Evolutionary conservation across 345 rosid species (phyloP), one percentile per base, ranked within the genome.

Genomic region (Geranium rotundifolium): DNA sequence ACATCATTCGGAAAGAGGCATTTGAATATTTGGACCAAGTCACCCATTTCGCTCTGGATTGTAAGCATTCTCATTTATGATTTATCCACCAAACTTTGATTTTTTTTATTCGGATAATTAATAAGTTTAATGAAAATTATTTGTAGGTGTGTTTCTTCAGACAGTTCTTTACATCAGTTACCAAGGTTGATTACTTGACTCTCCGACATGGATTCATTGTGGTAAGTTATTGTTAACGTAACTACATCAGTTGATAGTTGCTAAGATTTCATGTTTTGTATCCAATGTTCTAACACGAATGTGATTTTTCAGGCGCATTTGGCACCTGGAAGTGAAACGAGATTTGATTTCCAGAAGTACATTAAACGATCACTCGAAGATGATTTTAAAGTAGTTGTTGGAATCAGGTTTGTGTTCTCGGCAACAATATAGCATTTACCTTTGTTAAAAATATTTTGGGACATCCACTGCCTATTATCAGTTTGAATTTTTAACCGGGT

Each of bases 111-210:
- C 41, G 55, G 23, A 14, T 58, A 1, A 23, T 23, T 23, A 23
- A 23, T 23, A 0, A 23, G 1, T 23, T 23, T 23, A 23, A 23
- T 23, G 1, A 23, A 23, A 23, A 23, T 23, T 23, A 23, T 82
- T 86, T 96, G 78, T 88, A 95, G 99, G 88, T 88, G 34, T 85
- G 99, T 81, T 95, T 93, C 87, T 85, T 85, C 64, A 90, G 99
- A 74, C 99, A 90, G 65, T 93, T 93, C 83, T 72, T 83, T 66
- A 80, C 82, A 72, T 88, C 99, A 29, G 91, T 93, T 61, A 85
- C 84, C 57, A 90, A 88, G 67, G 80, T 90, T 56, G 99, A 93
- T 74, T 93, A 90, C 82, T 63, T 85, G 69, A 76, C 95, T 64
- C 67, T 93, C 18, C 6, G 41, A 34, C 41, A 34, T 34, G 41